Evolutionary conservation across 305 asterid genomes (phyloP), one percentile per base, ranked within the genome.

Genomic region (Plantago lanceolata): DNA sequence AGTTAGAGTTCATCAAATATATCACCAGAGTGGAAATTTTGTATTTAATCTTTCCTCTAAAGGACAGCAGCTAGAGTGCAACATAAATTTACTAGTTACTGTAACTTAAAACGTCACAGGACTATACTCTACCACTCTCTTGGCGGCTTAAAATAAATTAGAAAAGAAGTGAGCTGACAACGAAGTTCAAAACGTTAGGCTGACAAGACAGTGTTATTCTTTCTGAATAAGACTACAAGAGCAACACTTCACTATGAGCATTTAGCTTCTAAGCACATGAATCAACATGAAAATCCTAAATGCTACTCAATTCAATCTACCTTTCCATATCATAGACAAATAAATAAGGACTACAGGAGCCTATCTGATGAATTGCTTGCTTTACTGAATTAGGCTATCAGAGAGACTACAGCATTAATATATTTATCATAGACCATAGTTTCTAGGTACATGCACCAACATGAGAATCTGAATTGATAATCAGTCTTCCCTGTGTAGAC

Each of bases 11-110:
- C 33, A 67, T 52, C 24, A 14, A 33, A 60, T 6, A 19, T 40
- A 65, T 60, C 49, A 50, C 3, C n/a, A 50, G 19, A 3, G 7
- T 19, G 43, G 16, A 44, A 48, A 68, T 45, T 45, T 24, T 37
- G 52, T 37, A 60, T 61, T 11, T 20, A 52, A 50, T 57, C 48
- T 52, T 52, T 57, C 64, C 67, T 48, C 51, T 62, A 68, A 12
- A 48, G 51, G 56, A 55, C 56, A 53, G 48, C 63, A 54, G 21
- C 59, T 17, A 64, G 11, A 58, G 17, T 24, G 55, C 28, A 63
- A 43, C 50, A 49, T 48, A 19, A 63, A 48, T 12, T 19, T 47
- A 19, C 28, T 49, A 49, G 19, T 17, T 14, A 1, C n/a, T 13
- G 19, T n/a, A 20, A 48, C 19, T 49, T 49, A 9, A 5, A 47